A percentile compares a stretch with the other conserved stretches of the same genome.
These are phyloP conservation scores for Cytospora mali DNA, from an alignment of 2,329 filamentous ascomycete species.

Conservation along the genomic window DNA sequence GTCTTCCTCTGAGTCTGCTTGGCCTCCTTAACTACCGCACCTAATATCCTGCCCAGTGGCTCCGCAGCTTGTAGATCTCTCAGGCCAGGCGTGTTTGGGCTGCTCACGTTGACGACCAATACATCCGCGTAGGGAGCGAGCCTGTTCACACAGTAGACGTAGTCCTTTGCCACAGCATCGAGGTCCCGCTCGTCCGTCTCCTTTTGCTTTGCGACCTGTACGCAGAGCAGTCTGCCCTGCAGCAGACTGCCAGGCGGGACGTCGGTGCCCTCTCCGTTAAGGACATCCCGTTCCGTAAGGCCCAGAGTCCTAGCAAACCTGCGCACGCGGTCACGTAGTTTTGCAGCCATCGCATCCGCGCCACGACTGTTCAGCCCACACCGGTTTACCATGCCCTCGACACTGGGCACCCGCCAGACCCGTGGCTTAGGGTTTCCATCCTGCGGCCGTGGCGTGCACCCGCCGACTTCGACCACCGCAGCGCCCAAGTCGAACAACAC, in stretches of 20 bases:
- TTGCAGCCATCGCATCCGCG: slow-evolving; percentile 81
- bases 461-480: slow-evolving; percentile 88
- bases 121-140: slow-evolving; percentile 90
- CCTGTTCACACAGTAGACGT: slow-evolving; percentile 84
- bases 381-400: slow-evolving; percentile 90
- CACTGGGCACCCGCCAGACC: slow-evolving; percentile 81
- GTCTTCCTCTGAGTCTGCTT: slow-evolving; percentile 63
- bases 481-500: slow-evolving; percentile 83
- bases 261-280: slow-evolving; percentile 70
- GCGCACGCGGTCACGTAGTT: slow-evolving; percentile 75
- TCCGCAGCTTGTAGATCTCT: slow-evolving; percentile 83
- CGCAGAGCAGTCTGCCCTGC: slow-evolving; percentile 76
- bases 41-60: slow-evolving; percentile 78
- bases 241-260: slow-evolving; percentile 83
- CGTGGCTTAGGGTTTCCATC: slow-evolving; percentile 84
- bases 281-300: slow-evolving; percentile 70
- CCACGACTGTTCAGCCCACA: slow-evolving; percentile 94
- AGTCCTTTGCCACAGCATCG: slow-evolving; percentile 76
- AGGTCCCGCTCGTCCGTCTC: slow-evolving; percentile 83
- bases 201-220: slow-evolving; percentile 98
- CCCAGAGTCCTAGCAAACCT: slow-evolving; percentile 74
- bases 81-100: slow-evolving; percentile 91
- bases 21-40: slow-evolving; percentile 80
- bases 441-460: slow-evolving; percentile 85
- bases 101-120: slow-evolving; percentile 96